These are phyloP conservation scores for Naganishia kalamii DNA, from an alignment of 768 basidiomycete genomes.

Conservation along the genomic window DNA sequence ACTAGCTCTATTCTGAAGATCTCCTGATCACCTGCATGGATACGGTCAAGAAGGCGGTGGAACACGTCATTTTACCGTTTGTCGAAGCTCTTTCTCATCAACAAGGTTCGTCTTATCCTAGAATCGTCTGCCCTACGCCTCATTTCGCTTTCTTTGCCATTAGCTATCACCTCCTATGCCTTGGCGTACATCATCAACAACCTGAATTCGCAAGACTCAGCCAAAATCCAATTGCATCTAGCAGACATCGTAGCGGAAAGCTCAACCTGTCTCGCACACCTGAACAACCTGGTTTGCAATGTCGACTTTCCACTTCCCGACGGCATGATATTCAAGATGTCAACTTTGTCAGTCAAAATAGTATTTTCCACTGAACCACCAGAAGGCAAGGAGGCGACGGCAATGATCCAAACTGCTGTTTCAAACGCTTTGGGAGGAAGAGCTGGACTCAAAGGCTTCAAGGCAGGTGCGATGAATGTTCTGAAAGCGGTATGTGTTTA, in stretches of 20 bases:
- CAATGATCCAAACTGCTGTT: constrained; percentile 55
- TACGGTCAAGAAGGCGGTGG: constrained; percentile 72
- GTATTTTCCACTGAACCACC: constrained; percentile 78
- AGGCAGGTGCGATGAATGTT: constrained; percentile 72
- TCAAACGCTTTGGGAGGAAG: constrained; percentile 60
- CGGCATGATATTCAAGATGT: constrained; percentile 78
- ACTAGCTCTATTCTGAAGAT: constrained; percentile 89
- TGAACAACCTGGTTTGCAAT: constrained; percentile 67
- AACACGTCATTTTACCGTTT: constrained; percentile 70
- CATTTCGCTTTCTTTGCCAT: constrained; percentile 9
- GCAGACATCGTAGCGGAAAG: neutral
- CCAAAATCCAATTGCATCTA: neutral
- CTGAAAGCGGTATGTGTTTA: constrained; percentile 67
- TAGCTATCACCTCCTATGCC: neutral
- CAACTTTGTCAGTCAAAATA: constrained; percentile 88
- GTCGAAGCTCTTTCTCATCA: constrained; percentile 56
- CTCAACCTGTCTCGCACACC: constrained; percentile 37
- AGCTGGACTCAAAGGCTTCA: constrained; percentile 71
- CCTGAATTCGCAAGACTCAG: neutral
- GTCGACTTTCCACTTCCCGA: constrained; percentile 75
- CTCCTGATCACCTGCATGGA: constrained; percentile 71
- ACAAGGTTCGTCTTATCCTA: neutral
- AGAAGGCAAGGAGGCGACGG: constrained; percentile 54
- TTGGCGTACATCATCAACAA: constrained; percentile 25
- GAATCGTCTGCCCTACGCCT: constrained; percentile 39